phyloP scores from a whole-genome alignment of 257 asterid species.

The Solanum etuberosum region DNA sequence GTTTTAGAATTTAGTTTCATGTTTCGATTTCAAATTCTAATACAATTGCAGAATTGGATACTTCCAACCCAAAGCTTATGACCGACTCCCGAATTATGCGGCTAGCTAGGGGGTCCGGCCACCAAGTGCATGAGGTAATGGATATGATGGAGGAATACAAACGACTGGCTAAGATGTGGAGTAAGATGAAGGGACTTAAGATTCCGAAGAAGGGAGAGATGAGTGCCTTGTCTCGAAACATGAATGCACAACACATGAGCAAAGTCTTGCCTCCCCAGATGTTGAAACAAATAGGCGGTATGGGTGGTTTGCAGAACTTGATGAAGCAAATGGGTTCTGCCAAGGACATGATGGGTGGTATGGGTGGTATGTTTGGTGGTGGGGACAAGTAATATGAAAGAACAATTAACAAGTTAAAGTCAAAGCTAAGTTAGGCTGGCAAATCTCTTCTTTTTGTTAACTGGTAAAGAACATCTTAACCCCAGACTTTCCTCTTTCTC shows the following conservation, averaged over 20 bases:
- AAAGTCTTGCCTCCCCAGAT: constrained; percentile 90
- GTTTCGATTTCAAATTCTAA: background rate
- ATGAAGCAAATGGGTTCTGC: constrained; percentile 72
- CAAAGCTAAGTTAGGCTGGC: background rate
- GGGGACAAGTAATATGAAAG: constrained; percentile 34
- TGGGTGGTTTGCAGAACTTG: constrained; percentile 87
- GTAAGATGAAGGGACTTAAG: constrained; percentile 7
- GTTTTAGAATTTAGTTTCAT: background rate
- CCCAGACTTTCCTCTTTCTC: background rate
- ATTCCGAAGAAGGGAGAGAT: constrained; percentile 89
- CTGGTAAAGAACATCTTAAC: background rate
- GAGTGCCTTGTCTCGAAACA: constrained; percentile 71
- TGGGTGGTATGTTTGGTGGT: constrained; percentile 87
- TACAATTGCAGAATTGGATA: constrained; percentile 66
- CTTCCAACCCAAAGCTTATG: constrained; percentile 78
- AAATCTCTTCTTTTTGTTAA: background rate
- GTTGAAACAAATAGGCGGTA: constrained; percentile 90
- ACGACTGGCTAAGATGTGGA: constrained; percentile 7
- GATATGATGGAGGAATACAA: constrained; percentile 9
- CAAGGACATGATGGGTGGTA: constrained; percentile 78
- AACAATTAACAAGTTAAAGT: background rate
- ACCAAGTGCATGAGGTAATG: constrained; percentile 1
- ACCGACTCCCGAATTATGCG: constrained; percentile 74
- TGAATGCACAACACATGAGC: constrained; percentile 94
- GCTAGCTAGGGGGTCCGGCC: constrained; percentile 19